Base-by-base conservation (phyloP, 768 basidiomycete genomes). In the Psilocybe azurescens region DNA sequence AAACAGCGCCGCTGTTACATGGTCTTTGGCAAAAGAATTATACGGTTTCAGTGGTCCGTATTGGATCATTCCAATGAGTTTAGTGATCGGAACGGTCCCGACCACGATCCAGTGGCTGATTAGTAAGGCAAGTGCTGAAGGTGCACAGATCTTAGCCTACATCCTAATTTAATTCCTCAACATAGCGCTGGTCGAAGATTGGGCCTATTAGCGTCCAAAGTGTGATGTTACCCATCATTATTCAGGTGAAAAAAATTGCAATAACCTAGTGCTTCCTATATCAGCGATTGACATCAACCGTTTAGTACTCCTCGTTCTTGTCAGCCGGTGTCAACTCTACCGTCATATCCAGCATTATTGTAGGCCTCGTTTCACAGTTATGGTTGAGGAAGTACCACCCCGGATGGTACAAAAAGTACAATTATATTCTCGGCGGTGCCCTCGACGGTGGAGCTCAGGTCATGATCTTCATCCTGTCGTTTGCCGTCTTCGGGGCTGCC, bases 331-430 rank as follows among this genome's bases (percentile, higher is more conserved):
- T 86, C 61, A 89, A 80, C 69, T 88, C 87, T 0, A 75, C 78
- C 1, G 64, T 81, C 53, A 77, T 77, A 2, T 81, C 82, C 3
- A 77, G 76, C 58, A 79, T 86, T 55, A 72, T 84, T 56, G 71
- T 88, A 13, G 88, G 81, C 33, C 67, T 90, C 60, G 63, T 82
- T 39, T 89, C 89, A 1, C 89, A 90, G 58, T 68, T 83, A 28
- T 89, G 84, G 84, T 66, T 89, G 20, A 77, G 88, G 36, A 79
- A 73, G 41, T 81, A 83, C 61, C 76, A 86, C 59, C 86, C 89
- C 1, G 80, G 81, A 13, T 91, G 88, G 89, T 91, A 88, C 73
- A 82, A 83, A 67, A 80, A 79, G 66, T 88, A 88, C 71, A 89
- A 89, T 69, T 89, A 88, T 67, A 83, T 89, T 41, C 72, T 90